Percentiles rank a stretch among this genome's conserved stretches.
These are phyloP conservation scores for Colletotrichum scovillei DNA, from an alignment of 2,329 filamentous ascomycete species.

Conservation along the genomic window DNA sequence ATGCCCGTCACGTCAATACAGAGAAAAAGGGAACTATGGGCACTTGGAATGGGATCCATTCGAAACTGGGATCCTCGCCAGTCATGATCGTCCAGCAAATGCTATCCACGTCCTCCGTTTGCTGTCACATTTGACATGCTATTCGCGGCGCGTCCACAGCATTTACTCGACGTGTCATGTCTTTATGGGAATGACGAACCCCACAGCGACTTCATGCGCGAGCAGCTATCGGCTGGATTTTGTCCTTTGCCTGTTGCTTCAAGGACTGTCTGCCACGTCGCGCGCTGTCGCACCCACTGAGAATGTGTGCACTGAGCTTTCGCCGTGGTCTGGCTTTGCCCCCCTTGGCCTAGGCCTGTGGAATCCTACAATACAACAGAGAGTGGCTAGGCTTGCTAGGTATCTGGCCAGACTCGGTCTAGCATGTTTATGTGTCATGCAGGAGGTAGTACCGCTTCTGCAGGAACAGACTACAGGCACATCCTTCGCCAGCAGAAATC, in stretches of 20 bases:
- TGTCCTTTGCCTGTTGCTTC: conserved; percentile 15
- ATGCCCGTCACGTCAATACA: conserved; percentile 8
- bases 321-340: not conserved
- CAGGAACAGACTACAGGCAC: conserved; percentile 22
- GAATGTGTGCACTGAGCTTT: not conserved
- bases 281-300: conserved; percentile 2
- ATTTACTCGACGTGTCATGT: conserved; percentile 9
- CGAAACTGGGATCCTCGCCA: conserved; percentile 1
- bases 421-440: conserved; percentile 26
- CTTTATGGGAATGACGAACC: not conserved
- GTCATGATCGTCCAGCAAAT: not conserved
- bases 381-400: not conserved
- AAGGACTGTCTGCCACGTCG: conserved; percentile 23
- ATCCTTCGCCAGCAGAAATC: not conserved
- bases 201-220: not conserved
- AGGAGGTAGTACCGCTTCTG: conserved; percentile 27
- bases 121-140: conserved; percentile 15
- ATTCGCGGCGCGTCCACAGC: conserved; percentile 4
- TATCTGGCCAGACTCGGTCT: not conserved
- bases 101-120: not conserved
- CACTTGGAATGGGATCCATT: conserved; percentile 8
- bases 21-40: not conserved
- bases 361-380: not conserved
- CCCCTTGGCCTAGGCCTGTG: not conserved
- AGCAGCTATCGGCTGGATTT: conserved; percentile 1